Base-by-base conservation (phyloP, 2,329 filamentous ascomycete genomes). In the Aspergillus novoparasiticus region DNA sequence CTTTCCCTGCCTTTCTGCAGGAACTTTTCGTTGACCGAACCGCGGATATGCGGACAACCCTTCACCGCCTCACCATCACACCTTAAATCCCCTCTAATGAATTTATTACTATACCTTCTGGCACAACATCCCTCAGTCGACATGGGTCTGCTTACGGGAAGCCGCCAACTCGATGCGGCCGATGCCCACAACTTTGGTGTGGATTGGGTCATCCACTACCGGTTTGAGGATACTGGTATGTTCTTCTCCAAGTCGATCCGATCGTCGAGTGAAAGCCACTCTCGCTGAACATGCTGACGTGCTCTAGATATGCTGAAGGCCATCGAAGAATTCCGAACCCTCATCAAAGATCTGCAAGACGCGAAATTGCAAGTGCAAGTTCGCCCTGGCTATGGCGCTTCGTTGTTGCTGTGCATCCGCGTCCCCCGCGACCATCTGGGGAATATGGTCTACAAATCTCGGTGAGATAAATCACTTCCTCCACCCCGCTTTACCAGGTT, bases 281-380 rank as follows among this genome's bases (percentile, higher is more conserved):
- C 45, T 39, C 65, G 68, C 48, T 50, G 61, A 55, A 58, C 57
- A 68, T 58, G 61, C 59, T 6, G 3, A 2, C 6, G 5, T 12
- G 16, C 61, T 45, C 43, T 70, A 93, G 92, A 90, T 70, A 88
- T 87, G 70, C 79, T 82, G 45, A 84, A 90, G 75, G 92, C 93
- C 19, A 87, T 90, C 74, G 86, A 88, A 19, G 86, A 89, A 69
- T 97, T 97, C 75, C 87, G 90, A 67, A 88, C 90, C 73, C 88
- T 98, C 46, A 85, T 96, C 71, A 82, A 90, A 71, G 87, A 88
- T 45, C 86, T 99, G 45, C 87, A 90, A 36, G 83, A 84, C 56
- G 91, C 94, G 51, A 94, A 94, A n/a, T 85, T 98, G 66, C 87
- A 90, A 48, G 93, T 92, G 11, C 93, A 97, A 79, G 94, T 97